These are phyloP conservation scores for Aplosporella prunicola DNA, from an alignment of 2,329 filamentous ascomycete genomes.

Conservation along the genomic window DNA sequence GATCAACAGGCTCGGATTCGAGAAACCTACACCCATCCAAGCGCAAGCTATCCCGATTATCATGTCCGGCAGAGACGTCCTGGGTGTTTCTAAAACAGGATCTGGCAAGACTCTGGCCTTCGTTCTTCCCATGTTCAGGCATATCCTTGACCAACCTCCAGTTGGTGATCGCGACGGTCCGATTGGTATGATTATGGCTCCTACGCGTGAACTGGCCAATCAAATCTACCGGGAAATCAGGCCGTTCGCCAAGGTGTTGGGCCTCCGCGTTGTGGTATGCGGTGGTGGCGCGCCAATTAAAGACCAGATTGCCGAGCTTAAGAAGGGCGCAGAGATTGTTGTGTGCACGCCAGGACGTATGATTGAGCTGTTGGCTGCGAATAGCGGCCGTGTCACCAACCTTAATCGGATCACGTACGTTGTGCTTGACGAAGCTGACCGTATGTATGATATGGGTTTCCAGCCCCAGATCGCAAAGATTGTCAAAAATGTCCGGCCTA, in stretches of 20 bases:
- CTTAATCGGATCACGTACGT: slow-evolving; percentile 83
- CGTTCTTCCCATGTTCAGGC: slow-evolving; percentile 90
- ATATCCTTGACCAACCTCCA: slow-evolving; percentile 86
- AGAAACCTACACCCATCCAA: slow-evolving; percentile 87
- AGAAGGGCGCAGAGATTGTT: slow-evolving; percentile 88
- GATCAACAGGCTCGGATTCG: slow-evolving; percentile 70
- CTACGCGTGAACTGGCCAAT: slow-evolving; percentile 83
- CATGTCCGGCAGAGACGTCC: slow-evolving; percentile 92
- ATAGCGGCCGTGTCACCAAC: slow-evolving; percentile 89
- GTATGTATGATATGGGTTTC: slow-evolving; percentile 99
- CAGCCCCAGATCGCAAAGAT: slow-evolving; percentile 98
- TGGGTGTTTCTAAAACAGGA: slow-evolving; percentile 94
- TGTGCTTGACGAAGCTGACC: slow-evolving; percentile 92
- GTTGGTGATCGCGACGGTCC: slow-evolving; percentile 80
- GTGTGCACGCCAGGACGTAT: slow-evolving; percentile 88
- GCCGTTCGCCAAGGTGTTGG: slow-evolving; percentile 80
- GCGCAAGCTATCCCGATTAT: slow-evolving; percentile 89
- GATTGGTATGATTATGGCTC: slow-evolving; percentile 81
- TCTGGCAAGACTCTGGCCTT: slow-evolving; percentile 97
- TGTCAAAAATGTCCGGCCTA: slow-evolving; percentile 79
- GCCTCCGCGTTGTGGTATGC: slow-evolving; percentile 78
- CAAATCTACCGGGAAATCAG: slow-evolving; percentile 95
- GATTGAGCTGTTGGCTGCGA: slow-evolving; percentile 89
- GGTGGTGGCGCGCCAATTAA: slow-evolving; percentile 95
- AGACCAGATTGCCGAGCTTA: slow-evolving; percentile 93